Conservation (phyloP, 768 basidiomycete genomes). For the Mycena rosella region DNA sequence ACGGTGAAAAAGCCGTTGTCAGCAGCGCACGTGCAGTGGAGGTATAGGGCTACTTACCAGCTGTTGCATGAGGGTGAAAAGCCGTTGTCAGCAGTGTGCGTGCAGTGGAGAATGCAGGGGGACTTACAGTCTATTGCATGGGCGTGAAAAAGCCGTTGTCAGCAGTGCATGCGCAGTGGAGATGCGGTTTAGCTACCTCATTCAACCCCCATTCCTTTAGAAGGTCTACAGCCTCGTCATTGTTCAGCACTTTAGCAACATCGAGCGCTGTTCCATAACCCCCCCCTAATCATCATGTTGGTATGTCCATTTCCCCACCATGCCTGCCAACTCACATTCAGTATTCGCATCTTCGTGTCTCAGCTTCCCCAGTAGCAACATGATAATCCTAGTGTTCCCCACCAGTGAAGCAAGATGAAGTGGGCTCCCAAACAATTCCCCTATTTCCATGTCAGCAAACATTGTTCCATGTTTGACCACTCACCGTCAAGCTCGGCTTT, state of each 20-base stretch:
- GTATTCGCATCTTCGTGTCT: not conserved
- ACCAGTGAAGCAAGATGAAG: conserved; percentile 11
- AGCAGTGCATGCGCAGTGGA: no score
- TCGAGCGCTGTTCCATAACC: conserved; percentile 1
- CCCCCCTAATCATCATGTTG: not conserved
- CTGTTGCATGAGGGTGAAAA: no score
- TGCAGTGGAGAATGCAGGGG: no score
- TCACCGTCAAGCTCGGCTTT: not conserved
- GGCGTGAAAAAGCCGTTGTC: no score
- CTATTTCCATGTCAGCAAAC: not conserved
- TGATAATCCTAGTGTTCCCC: not conserved
- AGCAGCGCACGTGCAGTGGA: no score
- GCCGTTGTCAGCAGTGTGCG: no score
- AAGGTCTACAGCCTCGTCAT: not conserved
- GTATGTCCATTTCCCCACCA: not conserved
- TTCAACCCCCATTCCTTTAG: not conserved
- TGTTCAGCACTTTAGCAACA: not conserved
- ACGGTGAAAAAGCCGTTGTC: no score
- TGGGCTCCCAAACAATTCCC: conserved; percentile 1
- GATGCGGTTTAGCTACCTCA: not conserved
- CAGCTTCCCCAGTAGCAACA: not conserved
- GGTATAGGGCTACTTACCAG: no score
- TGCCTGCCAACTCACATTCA: not conserved
- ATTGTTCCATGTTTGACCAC: not conserved
- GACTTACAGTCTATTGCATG: no score